phyloP scores from a whole-genome alignment of 257 asterid genomes.

The Primulina eburnea region DNA sequence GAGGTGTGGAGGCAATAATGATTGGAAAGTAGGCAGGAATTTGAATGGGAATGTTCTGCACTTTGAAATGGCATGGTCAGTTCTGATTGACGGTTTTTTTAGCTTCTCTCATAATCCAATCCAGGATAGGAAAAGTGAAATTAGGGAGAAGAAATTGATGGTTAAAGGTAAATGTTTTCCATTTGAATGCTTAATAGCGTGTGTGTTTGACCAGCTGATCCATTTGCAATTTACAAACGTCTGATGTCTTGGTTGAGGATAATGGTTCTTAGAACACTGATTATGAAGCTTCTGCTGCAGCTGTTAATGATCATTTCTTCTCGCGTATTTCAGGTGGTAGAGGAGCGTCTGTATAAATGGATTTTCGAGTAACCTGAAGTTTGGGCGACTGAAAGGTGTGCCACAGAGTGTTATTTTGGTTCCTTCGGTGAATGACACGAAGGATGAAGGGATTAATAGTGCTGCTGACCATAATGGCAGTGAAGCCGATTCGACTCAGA shows the following conservation, averaged over 20 bases:
- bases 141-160: conserved; percentile 41
- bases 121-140: conserved; percentile 24
- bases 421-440: conserved; percentile 55
- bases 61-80: conserved; percentile 57
- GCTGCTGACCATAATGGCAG: conserved; percentile 54
- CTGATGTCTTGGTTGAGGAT: conserved; percentile 51
- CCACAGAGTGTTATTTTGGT: conserved; percentile 71
- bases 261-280: conserved; percentile 39
- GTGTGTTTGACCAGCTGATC: conserved; percentile 62
- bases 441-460: conserved; percentile 44
- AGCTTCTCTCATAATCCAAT: conserved; percentile 67
- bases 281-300: conserved; percentile 20
- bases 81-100: conserved; percentile 56
- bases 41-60: conserved; percentile 49
- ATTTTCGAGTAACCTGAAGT: conserved; percentile 64
- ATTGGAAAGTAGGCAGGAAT: conserved; percentile 35
- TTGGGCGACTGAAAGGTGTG: conserved; percentile 92
- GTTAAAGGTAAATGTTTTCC: conserved; percentile 50
- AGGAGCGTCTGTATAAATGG: conserved; percentile 75
- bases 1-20: conserved; percentile 41
- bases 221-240: conserved; percentile 68
- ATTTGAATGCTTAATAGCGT: conserved; percentile 64
- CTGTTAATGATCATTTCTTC: conserved; percentile 50
- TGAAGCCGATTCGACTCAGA: conserved; percentile 54
- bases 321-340: conserved; percentile 68